Evolutionary conservation across 2,329 filamentous ascomycete species (phyloP).

Genomic region (Fusarium sterilihyphosum): DNA sequence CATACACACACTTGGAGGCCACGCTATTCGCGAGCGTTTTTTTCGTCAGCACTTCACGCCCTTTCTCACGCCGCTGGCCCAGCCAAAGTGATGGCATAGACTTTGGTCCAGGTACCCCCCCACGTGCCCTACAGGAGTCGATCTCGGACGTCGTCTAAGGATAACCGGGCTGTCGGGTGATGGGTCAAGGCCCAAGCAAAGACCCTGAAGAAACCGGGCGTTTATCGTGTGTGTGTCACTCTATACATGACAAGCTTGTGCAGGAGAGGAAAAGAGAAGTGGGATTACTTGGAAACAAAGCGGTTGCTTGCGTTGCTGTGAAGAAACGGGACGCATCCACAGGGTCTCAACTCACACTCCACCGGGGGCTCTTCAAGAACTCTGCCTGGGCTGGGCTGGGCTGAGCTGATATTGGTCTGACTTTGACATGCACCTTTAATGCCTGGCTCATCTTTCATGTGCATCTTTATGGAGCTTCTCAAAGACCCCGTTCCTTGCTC

Average conservation of each 20-base stretch:
- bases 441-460: constrained; percentile 1
- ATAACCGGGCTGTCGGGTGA: constrained; percentile 34
- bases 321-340: constrained; percentile 10
- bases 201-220: constrained; percentile 26
- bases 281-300: constrained; percentile 10
- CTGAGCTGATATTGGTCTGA: constrained; percentile 29
- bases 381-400: constrained; percentile 10
- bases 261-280: constrained; percentile 15
- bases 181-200: constrained; percentile 19
- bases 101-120: constrained; percentile 27
- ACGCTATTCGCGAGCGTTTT: not conserved
- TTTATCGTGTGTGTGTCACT: constrained; percentile 34
- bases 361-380: constrained; percentile 11
- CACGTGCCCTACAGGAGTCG: constrained; percentile 41
- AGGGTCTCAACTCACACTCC: constrained; percentile 33
- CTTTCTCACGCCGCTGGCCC: constrained; percentile 4
- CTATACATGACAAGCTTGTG: constrained; percentile 31
- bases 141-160: constrained; percentile 27
- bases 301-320: constrained; percentile 16
- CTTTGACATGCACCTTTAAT: constrained; percentile 29
- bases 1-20: constrained; percentile 9
- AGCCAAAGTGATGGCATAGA: constrained; percentile 15
- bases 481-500: constrained; percentile 19
- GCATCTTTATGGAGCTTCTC: constrained; percentile 22
- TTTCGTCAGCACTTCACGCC: constrained; percentile 12